phyloP scores from a whole-genome alignment of 495 filamentous ascomycete genomes.

The Corynascus novoguineensis region DNA sequence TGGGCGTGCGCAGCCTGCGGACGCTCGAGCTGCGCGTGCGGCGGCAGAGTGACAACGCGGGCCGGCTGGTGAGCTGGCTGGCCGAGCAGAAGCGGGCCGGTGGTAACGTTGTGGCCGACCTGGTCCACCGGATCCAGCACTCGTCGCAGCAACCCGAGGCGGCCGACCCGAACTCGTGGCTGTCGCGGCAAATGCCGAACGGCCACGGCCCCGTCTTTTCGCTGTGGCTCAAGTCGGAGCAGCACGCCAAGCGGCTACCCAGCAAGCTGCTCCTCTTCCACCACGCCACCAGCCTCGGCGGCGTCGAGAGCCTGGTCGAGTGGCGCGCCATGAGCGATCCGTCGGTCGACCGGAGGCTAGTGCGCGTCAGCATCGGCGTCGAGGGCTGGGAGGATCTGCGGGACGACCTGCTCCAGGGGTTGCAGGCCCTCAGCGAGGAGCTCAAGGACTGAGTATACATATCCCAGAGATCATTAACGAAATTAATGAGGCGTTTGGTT shows the following conservation, averaged over 20 bases:
- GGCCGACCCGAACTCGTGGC: slow-evolving; percentile 59
- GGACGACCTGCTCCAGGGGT: slow-evolving; percentile 66
- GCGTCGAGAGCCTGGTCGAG: slow-evolving; percentile 91
- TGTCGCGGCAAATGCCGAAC: slow-evolving; percentile 83
- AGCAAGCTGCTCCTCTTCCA: slow-evolving; percentile 77
- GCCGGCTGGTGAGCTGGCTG: slow-evolving; percentile 66
- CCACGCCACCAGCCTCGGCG: slow-evolving; percentile 89
- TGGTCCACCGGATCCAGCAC: slow-evolving; percentile 61
- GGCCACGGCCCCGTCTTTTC: slow-evolving; percentile 89
- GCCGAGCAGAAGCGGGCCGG: slow-evolving; percentile 35
- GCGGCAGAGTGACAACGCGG: slow-evolving; percentile 65
- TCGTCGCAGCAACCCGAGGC: slow-evolving; percentile 64
- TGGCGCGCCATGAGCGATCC: slow-evolving; percentile 81
- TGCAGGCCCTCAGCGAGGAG: slow-evolving; percentile 51
- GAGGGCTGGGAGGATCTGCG: slow-evolving; percentile 83
- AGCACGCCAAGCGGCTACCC: slow-evolving; percentile 62
- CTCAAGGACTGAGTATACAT: background rate
- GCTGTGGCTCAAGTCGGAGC: slow-evolving; percentile 55
- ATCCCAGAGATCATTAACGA: background rate
- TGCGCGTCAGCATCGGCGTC: slow-evolving; percentile 79
- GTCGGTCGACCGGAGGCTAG: slow-evolving; percentile 62
- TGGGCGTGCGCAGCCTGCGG: slow-evolving; percentile 76
- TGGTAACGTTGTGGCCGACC: slow-evolving; percentile 41
- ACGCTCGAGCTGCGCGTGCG: slow-evolving; percentile 79
- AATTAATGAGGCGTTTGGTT: background rate